Evolutionary conservation across 495 filamentous ascomycete species (phyloP), one percentile per base, ranked within the genome.

Genomic region (Astrothelium macrocarpum): DNA sequence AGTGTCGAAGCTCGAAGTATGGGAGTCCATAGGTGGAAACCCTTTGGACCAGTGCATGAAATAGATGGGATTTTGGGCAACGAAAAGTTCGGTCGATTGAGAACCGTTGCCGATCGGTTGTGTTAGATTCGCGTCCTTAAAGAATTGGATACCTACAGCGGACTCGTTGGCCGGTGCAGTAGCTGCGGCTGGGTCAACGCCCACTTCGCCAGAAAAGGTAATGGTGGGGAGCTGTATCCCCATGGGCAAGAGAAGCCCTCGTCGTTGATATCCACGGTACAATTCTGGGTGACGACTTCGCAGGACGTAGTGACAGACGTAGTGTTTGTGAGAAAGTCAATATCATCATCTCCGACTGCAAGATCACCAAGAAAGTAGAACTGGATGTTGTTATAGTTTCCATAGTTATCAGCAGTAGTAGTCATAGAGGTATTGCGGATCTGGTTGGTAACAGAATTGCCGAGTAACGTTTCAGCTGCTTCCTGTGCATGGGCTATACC

Each of bases 21-120:
- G 3, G 49, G 49, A 28, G 25, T 56, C 49, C 49, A 56, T 56
- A 25, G 49, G 49, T 16, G 53, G 45, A 29, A 31, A 34, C 0
- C 59, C 64, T 56, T 65, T 65, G 39, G 64, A 65, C 64, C 64
- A 65, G 42, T 59, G 62, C n/a, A 65, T 43, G 25, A 65, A 65
- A 39, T 65, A 46, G 39, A 64, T 60, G 32, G 64, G 64, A 39
- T 65, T 65, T 65, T 65, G 64, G 59, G 34, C 36, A 28, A 61
- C 56, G 39, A 65, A 65, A 7, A 65, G 61, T 45, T 65, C 64
- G 20, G 64, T 65, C 12, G 64, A 28, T 42, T 65, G 60, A 56
- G 29, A 49, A 23, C 64, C 64, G 31, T 20, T 28, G 43, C 64
- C 64, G 31, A 65, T 36, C n/a, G 64, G 64, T 28, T 23, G 34